Conservation (phyloP, 805 yeast species). For the Spathaspora hagerdaliae region DNA sequence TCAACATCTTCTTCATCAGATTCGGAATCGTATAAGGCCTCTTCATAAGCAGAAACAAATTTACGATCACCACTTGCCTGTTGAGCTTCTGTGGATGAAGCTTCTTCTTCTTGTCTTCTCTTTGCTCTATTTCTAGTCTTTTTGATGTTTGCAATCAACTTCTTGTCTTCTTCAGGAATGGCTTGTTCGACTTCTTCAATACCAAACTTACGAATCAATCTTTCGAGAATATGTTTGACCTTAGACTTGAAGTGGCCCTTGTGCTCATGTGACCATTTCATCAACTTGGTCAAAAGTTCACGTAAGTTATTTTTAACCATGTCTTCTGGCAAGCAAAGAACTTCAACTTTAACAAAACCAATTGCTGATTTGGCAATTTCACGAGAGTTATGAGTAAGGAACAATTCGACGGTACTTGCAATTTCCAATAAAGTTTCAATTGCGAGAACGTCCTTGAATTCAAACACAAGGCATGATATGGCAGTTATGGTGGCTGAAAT, state of each 20-base stretch:
- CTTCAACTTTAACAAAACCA: constrained; percentile 90
- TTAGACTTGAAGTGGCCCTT: constrained; percentile 91
- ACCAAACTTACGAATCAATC: constrained; percentile 89
- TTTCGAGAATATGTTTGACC: constrained; percentile 89
- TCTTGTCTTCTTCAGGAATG: constrained; percentile 89
- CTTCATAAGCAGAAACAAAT: constrained; percentile 86
- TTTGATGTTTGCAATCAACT: constrained; percentile 77
- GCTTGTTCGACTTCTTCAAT: constrained; percentile 72
- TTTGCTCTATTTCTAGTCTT: constrained; percentile 82
- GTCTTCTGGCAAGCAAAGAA: constrained; percentile 77
- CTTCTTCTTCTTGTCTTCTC: constrained; percentile 53
- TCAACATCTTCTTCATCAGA: constrained; percentile 57
- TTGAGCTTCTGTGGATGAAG: constrained; percentile 10
- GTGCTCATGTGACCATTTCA: constrained; percentile 95
- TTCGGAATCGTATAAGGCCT: constrained; percentile 75
- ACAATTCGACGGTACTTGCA: constrained; percentile 81
- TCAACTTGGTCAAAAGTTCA: constrained; percentile 63
- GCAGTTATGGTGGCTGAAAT: constrained; percentile 92
- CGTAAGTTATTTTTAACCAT: constrained; percentile 62
- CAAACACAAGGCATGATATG: constrained; percentile 79
- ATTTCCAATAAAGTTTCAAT: constrained; percentile 64
- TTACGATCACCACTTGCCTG: constrained; percentile 32
- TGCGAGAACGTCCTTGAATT: constrained; percentile 68
- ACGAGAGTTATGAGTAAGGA: constrained; percentile 83
- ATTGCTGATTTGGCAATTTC: constrained; percentile 93